A percentile compares a stretch with the other conserved stretches of the same genome.
phyloP scores from a whole-genome alignment of 306 rosid species.

The Dryas alaskensis region DNA sequence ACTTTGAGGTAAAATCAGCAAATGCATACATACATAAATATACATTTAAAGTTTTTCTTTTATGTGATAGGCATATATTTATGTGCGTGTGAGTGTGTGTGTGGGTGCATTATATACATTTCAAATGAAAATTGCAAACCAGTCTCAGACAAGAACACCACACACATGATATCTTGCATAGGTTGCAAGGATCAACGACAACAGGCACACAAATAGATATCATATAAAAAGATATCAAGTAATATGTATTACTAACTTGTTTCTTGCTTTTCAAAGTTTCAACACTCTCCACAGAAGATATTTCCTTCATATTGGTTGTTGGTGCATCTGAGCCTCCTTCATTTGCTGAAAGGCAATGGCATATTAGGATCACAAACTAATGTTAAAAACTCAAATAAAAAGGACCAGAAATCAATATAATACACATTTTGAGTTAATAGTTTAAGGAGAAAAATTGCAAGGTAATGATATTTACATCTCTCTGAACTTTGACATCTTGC shows the following conservation, averaged over 20 bases:
- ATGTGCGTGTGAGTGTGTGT: neutral
- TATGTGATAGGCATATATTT: neutral
- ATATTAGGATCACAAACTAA: constrained; percentile 26
- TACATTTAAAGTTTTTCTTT: neutral
- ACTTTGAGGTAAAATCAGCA: neutral
- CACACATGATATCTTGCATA: neutral
- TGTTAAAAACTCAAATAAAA: constrained; percentile 27
- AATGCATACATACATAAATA: neutral
- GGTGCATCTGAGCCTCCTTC: constrained; percentile 43
- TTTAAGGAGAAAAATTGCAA: constrained; percentile 15
- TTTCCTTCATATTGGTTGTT: constrained; percentile 37
- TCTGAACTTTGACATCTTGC: constrained; percentile 52
- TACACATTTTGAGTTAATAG: constrained; percentile 7
- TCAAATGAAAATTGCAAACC: neutral
- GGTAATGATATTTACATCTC: constrained; percentile 46
- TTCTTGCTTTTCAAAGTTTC: constrained; percentile 60
- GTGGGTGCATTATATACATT: neutral
- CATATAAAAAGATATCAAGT: constrained; percentile 13
- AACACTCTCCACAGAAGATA: constrained; percentile 35
- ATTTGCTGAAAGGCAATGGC: constrained; percentile 43
- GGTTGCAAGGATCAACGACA: constrained; percentile 6
- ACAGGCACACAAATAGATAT: constrained; percentile 5
- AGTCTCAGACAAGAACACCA: neutral
- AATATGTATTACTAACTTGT: constrained; percentile 46
- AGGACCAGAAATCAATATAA: constrained; percentile 7